phyloP scores from a whole-genome alignment of 129 eudicot species.

The Chrysanthemum makinoi region DNA sequence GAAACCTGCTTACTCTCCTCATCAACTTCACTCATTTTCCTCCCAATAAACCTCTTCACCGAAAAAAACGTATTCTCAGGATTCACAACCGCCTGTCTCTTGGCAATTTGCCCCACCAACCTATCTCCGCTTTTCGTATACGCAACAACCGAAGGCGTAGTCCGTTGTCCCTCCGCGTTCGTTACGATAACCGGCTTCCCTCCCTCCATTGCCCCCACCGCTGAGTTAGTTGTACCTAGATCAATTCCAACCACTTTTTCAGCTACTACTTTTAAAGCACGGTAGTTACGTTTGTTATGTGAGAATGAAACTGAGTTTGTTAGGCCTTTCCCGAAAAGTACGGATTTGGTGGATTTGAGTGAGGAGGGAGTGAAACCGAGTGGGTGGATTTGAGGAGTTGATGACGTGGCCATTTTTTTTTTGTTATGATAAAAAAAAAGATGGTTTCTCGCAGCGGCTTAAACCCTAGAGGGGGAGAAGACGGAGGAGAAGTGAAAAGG shows the following conservation, averaged over 20 bases:
- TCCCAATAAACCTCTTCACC: slow-evolving; percentile 92
- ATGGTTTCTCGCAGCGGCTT: slow-evolving; percentile 10
- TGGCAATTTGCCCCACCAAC: slow-evolving; percentile 92
- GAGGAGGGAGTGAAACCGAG: slow-evolving; percentile 18
- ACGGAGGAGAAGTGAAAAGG: slow-evolving; percentile 4
- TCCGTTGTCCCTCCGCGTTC: slow-evolving; percentile 88
- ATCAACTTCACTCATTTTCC: slow-evolving; percentile 96
- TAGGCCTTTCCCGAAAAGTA: slow-evolving; percentile 47
- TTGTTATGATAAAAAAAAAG: not conserved
- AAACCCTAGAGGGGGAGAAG: slow-evolving; percentile 41
- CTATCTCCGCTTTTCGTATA: slow-evolving; percentile 84
- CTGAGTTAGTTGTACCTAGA: slow-evolving; percentile 88
- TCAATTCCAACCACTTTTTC: slow-evolving; percentile 97
- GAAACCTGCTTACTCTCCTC: slow-evolving; percentile 93
- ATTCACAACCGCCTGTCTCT: slow-evolving; percentile 95
- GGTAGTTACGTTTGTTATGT: slow-evolving; percentile 6
- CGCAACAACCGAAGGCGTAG: slow-evolving; percentile 97
- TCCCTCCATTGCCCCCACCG: slow-evolving; percentile 97
- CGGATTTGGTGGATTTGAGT: slow-evolving; percentile 32
- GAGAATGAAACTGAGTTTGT: slow-evolving; percentile 32
- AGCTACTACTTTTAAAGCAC: slow-evolving; percentile 53
- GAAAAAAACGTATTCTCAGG: slow-evolving; percentile 87
- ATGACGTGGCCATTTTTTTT: slow-evolving; percentile 56
- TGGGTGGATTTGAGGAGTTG: slow-evolving; percentile 55
- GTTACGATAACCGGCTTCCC: slow-evolving; percentile 92